These are phyloP conservation scores for Puccinellia tenuiflora DNA, from an alignment of 176 grass and related monocot species.

Conservation along the genomic window DNA sequence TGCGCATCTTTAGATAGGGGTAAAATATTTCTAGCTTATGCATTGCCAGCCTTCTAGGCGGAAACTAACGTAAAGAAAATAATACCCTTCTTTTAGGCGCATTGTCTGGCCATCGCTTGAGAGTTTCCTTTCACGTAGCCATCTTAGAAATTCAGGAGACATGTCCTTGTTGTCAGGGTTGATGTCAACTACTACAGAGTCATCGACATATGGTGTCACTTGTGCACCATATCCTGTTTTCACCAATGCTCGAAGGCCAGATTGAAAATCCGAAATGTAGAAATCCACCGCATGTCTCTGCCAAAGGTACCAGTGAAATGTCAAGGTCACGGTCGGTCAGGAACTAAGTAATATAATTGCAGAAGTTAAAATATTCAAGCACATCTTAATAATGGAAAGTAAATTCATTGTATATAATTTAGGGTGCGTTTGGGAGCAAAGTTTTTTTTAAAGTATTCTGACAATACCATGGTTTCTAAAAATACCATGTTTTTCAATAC, in stretches of 20 bases:
- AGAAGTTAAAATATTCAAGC: neutral
- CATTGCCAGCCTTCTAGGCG: neutral
- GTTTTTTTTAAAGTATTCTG: too few relatives aligned
- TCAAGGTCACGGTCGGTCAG: neutral
- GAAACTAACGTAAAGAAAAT: conserved; percentile 3
- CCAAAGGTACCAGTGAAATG: conserved; percentile 8
- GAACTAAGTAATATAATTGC: neutral
- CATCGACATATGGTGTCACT: conserved; percentile 81
- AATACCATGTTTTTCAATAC: too few relatives aligned
- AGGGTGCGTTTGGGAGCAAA: too few relatives aligned
- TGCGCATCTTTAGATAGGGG: neutral
- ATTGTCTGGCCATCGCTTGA: conserved; percentile 76
- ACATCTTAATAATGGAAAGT: neutral
- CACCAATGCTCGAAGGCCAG: conserved; percentile 91
- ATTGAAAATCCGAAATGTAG: conserved; percentile 99
- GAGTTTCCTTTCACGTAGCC: conserved; percentile 80
- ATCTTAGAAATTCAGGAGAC: conserved; percentile 88
- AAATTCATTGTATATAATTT: neutral
- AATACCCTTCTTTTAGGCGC: conserved; percentile 99
- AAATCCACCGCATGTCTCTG: conserved; percentile 93
- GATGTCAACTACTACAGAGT: conserved; percentile 77
- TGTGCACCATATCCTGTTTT: conserved; percentile 74
- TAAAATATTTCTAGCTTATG: conserved; percentile 7
- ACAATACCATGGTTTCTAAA: too few relatives aligned
- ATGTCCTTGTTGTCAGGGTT: conserved; percentile 86